Conservation (phyloP, 2,329 filamentous ascomycete species). For the Fusarium tuaranense region DNA sequence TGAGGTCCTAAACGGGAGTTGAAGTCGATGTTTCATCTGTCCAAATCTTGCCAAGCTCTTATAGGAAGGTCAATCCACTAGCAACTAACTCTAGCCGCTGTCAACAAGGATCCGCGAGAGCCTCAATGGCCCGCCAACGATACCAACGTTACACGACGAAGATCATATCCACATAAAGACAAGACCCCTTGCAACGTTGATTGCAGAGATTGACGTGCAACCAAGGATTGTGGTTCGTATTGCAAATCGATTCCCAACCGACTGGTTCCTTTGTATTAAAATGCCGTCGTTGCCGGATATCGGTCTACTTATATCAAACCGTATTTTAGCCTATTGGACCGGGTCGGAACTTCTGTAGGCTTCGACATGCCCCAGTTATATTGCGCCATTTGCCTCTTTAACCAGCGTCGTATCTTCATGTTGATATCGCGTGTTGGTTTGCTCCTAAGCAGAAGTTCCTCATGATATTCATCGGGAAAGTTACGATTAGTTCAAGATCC, state of each 20-base stretch:
- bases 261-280: background rate
- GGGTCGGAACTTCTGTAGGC: background rate
- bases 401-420: background rate
- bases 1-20: fast-evolving
- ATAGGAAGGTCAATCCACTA: background rate
- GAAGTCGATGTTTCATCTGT: no score
- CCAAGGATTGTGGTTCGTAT: background rate
- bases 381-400: background rate
- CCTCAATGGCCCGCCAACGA: background rate
- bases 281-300: background rate
- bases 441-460: background rate
- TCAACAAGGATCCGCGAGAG: background rate
- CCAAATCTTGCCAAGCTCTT: background rate
- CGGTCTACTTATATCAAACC: background rate
- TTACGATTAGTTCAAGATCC: background rate
- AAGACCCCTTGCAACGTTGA: background rate
- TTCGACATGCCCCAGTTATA: background rate
- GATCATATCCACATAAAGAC: background rate
- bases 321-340: background rate
- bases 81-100: background rate
- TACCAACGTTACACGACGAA: background rate
- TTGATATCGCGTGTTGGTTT: background rate
- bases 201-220: background rate
- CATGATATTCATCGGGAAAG: background rate
- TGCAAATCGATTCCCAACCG: background rate